phyloP scores from a whole-genome alignment of 2,329 filamentous ascomycete species.

The Ophiostoma fasciatum region DNA sequence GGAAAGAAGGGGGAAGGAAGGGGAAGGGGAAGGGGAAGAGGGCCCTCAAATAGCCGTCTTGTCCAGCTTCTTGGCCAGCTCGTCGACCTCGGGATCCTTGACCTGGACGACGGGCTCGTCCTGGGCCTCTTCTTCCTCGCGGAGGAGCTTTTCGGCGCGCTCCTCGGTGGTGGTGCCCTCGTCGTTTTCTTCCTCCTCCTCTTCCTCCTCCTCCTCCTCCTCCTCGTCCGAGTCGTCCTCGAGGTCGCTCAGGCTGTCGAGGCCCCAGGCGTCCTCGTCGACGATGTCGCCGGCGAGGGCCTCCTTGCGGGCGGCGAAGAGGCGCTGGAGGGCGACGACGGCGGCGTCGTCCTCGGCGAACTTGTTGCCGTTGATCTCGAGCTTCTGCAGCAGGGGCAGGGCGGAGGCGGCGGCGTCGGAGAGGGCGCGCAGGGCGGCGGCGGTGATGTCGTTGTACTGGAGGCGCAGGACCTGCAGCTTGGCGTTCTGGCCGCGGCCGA shows the following conservation, averaged over 20 bases:
- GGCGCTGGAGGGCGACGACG: constrained; percentile 50
- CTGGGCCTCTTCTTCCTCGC: constrained; percentile 58
- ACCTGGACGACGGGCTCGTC: constrained; percentile 56
- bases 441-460: constrained; percentile 89
- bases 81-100: constrained; percentile 67
- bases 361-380: constrained; percentile 94
- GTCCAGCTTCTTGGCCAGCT: constrained; percentile 57
- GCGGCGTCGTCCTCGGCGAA: constrained; percentile 74
- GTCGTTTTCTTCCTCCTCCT: constrained; percentile 47
- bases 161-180: constrained; percentile 36
- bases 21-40: neutral
- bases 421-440: constrained; percentile 57
- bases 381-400: constrained; percentile 63
- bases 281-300: constrained; percentile 49
- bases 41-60: constrained; percentile 45
- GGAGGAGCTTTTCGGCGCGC: constrained; percentile 52
- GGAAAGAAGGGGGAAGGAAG: neutral
- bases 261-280: constrained; percentile 67
- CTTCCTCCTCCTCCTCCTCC: constrained; percentile 52
- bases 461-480: constrained; percentile 69
- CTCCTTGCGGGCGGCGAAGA: constrained; percentile 68
- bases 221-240: constrained; percentile 61
- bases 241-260: constrained; percentile 77
- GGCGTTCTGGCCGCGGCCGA: constrained; percentile 60
- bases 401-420: constrained; percentile 49